A percentile compares a stretch with the other conserved stretches of the same genome.
These are phyloP conservation scores for Herpetomonas samuelpessoai DNA, from an alignment of 208 protist species.

Conservation along the genomic window DNA sequence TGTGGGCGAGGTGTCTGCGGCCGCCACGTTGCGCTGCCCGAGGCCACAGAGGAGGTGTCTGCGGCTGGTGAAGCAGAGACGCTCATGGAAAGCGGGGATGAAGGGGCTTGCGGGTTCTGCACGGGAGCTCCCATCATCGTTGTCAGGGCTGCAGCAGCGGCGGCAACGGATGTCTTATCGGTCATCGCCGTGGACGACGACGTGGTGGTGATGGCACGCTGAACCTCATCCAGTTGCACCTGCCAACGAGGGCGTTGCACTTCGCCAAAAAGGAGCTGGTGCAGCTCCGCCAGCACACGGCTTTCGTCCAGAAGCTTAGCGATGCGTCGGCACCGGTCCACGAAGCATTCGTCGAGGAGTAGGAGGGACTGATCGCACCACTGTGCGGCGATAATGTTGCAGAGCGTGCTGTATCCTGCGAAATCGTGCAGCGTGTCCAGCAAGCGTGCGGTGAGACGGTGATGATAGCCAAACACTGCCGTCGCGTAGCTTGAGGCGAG, in stretches of 20 bases:
- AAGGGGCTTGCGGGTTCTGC: neutral
- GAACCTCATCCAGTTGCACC: conserved; percentile 87
- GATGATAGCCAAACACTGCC: conserved; percentile 78
- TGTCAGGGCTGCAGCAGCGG: conserved; percentile 7
- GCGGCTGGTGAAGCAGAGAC: too few relatives aligned
- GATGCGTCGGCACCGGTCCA: conserved; percentile 43
- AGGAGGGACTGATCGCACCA: conserved; percentile 85
- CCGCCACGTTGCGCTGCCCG: neutral
- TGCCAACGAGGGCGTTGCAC: conserved; percentile 81
- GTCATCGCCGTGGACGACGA: conserved; percentile 23
- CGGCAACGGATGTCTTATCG: too few relatives aligned
- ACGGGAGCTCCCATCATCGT: neutral
- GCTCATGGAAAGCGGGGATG: neutral
- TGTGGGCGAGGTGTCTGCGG: too few relatives aligned
- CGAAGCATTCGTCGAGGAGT: conserved; percentile 57
- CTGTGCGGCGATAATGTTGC: conserved; percentile 44
- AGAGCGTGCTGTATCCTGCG: conserved; percentile 58
- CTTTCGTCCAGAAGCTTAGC: conserved; percentile 62
- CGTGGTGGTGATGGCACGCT: conserved; percentile 71
- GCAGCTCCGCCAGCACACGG: conserved; percentile 75
- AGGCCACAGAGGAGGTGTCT: too few relatives aligned
- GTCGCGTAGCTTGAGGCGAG: conserved; percentile 62
- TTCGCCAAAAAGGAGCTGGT: conserved; percentile 76
- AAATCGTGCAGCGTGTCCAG: conserved; percentile 56
- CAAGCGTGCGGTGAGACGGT: conserved; percentile 52